These are phyloP conservation scores for Penicillium sp. DNA, from an alignment of 2,329 filamentous ascomycete species.

Conservation along the genomic window DNA sequence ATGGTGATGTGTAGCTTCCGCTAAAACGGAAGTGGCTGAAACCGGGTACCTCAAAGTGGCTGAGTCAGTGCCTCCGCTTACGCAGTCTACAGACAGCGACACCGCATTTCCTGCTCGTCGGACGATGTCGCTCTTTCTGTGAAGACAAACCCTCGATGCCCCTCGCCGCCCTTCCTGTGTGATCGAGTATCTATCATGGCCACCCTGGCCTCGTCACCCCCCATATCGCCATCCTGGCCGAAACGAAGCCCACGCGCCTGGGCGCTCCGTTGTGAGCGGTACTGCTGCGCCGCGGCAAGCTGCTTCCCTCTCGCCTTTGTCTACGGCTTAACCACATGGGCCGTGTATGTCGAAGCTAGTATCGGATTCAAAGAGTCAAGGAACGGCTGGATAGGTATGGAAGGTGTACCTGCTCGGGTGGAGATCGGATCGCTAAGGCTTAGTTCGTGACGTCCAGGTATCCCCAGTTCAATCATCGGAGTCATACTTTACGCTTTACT, in stretches of 20 bases:
- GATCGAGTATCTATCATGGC: conserved; percentile 31
- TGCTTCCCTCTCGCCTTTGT: conserved; percentile 90
- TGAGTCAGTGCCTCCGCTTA: conserved; percentile 15
- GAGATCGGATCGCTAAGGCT: not conserved
- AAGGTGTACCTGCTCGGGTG: not conserved
- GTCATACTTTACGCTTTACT: conserved; percentile 72
- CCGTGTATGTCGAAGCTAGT: conserved; percentile 77
- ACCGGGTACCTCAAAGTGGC: conserved; percentile 6
- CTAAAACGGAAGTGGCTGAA: conserved; percentile 13
- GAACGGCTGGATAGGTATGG: conserved; percentile 46
- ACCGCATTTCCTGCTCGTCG: conserved; percentile 1
- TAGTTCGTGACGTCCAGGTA: conserved; percentile 25
- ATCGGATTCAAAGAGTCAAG: conserved; percentile 62
- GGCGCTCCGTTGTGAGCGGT: conserved; percentile 65
- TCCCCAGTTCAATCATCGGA: conserved; percentile 59
- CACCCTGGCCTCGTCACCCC: conserved; percentile 37
- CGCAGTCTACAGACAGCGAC: conserved; percentile 2
- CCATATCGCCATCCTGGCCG: conserved; percentile 40
- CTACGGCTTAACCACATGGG: conserved; percentile 89
- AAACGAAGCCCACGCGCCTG: conserved; percentile 44
- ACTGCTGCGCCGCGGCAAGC: conserved; percentile 73
- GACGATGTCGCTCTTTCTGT: conserved; percentile 7
- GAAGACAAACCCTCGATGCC: conserved; percentile 12
- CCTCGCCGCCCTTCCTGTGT: conserved; percentile 6
- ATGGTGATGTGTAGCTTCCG: not conserved